Base-by-base conservation (phyloP, 495 filamentous ascomycete species). In the Lophium mytilinum region DNA sequence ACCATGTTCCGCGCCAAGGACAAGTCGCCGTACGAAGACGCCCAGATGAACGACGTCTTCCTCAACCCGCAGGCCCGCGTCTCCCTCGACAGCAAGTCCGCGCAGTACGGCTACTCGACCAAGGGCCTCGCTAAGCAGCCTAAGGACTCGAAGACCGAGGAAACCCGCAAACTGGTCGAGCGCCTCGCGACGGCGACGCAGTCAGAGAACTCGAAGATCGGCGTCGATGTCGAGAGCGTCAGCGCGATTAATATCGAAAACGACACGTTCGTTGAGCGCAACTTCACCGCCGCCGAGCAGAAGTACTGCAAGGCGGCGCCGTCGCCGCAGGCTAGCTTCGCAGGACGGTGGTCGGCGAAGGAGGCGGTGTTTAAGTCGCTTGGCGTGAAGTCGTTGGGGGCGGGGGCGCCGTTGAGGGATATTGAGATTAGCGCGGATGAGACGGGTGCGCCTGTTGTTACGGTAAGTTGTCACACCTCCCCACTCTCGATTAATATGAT, bases 361-460 rank as follows among this genome's bases (percentile, higher is more conserved):
- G 93, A 99, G 75, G 93, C 92, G 4, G 90, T 99, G 4, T 99
- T 99, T 76, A 99, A 99, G 79, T 86, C 87, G 11, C 74, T 99
- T n/a, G 88, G 89, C 40, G 89, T 96, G n/a, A 70, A 78, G 61
- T 81, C 88, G 68, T 84, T 87, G 72, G 93, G 93, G 52, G 90
- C 85, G 11, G 93, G 94, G 58, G 91, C 93, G 50, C 79, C 87
- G 15, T 64, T 99, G 74, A 91, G 85, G 75, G 92, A 96, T 12
- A 97, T 99, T 73, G 93, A 99, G 78, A 90, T 99, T 58, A 70
- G 78, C 37, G 83, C 79, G 57, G 86, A 92, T 66, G 80, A 85
- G 50, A 87, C 81, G 21, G 93, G 94, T 30, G 89, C 83, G 39
- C 93, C 93, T 0, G 72, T 79, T 56, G 93, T 96, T 53, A 80